These are phyloP conservation scores for Cutaneotrichosporon cutaneum DNA, from an alignment of 1,284 basidiomycete species.

Conservation along the genomic window DNA sequence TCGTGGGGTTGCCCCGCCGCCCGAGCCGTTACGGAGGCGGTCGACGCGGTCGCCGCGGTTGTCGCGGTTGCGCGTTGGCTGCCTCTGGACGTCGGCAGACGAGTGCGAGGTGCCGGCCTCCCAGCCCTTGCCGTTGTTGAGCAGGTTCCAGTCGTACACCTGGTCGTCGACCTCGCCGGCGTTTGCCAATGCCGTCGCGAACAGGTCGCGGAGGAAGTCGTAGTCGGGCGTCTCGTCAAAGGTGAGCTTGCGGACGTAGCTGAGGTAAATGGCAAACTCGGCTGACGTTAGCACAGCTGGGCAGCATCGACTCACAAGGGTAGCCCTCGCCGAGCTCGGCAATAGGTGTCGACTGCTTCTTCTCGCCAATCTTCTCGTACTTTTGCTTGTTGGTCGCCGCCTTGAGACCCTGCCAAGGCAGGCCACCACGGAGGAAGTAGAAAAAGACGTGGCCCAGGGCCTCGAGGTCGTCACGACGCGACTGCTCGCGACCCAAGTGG, in stretches of 20 bases:
- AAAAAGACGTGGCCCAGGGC: constrained; percentile 96
- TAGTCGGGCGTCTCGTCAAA: constrained; percentile 97
- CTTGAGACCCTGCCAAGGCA: constrained; percentile 96
- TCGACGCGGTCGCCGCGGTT: constrained; percentile 53
- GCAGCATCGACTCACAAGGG: constrained; percentile 64
- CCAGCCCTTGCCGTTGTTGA: constrained; percentile 93
- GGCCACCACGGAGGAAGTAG: constrained; percentile 89
- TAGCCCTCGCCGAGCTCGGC: constrained; percentile 90
- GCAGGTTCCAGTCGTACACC: constrained; percentile 84
- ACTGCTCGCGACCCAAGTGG: constrained; percentile 92
- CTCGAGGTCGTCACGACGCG: constrained; percentile 89
- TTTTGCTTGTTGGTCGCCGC: constrained; percentile 97
- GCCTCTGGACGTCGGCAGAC: constrained; percentile 34
- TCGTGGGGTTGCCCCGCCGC: constrained; percentile 35
- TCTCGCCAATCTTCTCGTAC: constrained; percentile 98
- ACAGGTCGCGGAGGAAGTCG: constrained; percentile 88
- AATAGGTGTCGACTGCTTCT: constrained; percentile 95
- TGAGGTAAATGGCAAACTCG: constrained; percentile 96
- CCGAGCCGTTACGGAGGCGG: constrained; percentile 47
- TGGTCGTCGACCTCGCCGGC: constrained; percentile 84
- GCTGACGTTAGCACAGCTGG: constrained; percentile 47
- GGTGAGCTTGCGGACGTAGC: constrained; percentile 92
- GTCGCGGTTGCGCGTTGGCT: constrained; percentile 43
- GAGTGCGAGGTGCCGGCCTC: constrained; percentile 62
- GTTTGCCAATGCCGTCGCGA: constrained; percentile 86